Base-by-base conservation (phyloP, 2,329 filamentous ascomycete genomes). In the Colletotrichum sp. region DNA sequence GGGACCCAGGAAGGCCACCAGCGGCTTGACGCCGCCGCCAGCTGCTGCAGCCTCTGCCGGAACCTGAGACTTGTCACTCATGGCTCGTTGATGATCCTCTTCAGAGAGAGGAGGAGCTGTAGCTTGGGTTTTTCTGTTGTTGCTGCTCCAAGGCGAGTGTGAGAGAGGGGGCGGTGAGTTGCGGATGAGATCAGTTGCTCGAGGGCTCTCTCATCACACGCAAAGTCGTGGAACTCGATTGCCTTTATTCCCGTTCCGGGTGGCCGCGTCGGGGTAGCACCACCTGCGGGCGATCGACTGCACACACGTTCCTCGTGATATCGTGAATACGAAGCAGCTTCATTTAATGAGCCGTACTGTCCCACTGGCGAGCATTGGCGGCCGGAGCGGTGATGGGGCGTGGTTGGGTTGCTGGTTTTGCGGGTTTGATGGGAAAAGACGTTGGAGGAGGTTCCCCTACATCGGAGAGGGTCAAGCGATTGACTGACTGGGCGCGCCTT, bases 1-100 rank as follows among this genome's bases (percentile, higher is more conserved):
- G 34, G 88, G 88, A 24, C 88, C 88, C n/a, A 90, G 81, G 80
- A 88, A 90, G 79, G 86, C 87, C 75, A 90, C 88, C 39, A 86
- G 79, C 16, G 86, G 86, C 62, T 62, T 69, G 28, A 15, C 72
- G 39, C 52, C 57, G 32, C 52, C 36, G 26, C 59, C 65, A 16
- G 52, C 65, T 39, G 44, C 44, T 26, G 52, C 65, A 39, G 44
- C 39, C 26, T 65, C 70, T 34, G n/a, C 70, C 39, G 39, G 44
- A 36, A 65, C 44, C 70, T 52, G 64, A 60, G 74, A 76, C 57
- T 69, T 44, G 70, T 76, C 74, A 69, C 34, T 39, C 74, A 76
- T 76, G 49, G 64, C 44, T 73, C 28, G 30, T 62, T 36, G 39
- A 32, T 8, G 59, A 26, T 30, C 32, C 57, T 63, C 36, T 55